phyloP scores from a whole-genome alignment of 371 early-diverging fungal genomes.

The Lichtheimia corymbifera region DNA sequence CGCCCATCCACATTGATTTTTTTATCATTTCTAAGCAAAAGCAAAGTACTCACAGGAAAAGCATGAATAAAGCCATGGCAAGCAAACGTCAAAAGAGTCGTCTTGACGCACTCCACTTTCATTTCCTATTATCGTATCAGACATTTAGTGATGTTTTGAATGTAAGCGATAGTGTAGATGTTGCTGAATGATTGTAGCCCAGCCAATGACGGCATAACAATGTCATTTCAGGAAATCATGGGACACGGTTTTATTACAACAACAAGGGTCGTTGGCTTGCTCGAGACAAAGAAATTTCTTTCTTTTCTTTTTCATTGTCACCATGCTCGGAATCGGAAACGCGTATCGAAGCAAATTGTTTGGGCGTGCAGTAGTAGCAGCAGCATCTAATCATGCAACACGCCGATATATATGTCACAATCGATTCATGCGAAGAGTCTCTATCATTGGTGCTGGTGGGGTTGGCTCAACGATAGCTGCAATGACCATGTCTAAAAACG shows the following conservation, averaged over 20 bases:
- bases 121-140: too few species aligned
- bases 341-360: neutral
- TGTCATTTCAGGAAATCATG: too few species aligned
- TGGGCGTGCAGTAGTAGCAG: neutral
- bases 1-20: too few species aligned
- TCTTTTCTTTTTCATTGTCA: neutral
- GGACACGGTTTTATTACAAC: neutral
- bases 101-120: too few species aligned
- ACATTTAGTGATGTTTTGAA: too few species aligned
- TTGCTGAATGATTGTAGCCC: too few species aligned
- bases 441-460: conserved; percentile 81
- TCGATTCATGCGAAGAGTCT: conserved; percentile 28
- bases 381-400: neutral
- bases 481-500: conserved; percentile 67
- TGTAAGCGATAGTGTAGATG: too few species aligned
- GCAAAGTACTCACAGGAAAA: too few species aligned
- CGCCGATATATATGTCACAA: neutral
- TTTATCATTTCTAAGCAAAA: too few species aligned
- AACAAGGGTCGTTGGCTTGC: neutral
- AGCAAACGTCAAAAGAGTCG: too few species aligned
- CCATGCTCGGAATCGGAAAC: neutral
- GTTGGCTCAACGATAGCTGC: conserved; percentile 80
- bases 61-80: too few species aligned
- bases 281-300: neutral
- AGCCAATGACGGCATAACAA: too few species aligned